Base-by-base conservation (phyloP, 768 basidiomycete species). In the Infundibulicybe gibba region DNA sequence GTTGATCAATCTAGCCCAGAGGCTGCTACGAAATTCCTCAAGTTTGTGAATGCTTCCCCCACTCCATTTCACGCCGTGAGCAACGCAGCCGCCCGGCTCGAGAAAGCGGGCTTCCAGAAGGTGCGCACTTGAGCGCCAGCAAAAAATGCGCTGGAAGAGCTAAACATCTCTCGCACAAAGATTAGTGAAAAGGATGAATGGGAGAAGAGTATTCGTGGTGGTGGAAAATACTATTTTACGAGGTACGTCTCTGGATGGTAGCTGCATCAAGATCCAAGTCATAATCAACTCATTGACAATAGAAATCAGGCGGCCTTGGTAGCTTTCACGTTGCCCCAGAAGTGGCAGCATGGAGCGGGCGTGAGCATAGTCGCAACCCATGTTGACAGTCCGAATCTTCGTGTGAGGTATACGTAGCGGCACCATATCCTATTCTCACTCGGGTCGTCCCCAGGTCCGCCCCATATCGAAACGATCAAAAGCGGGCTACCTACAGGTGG, bases 21-120 rank as follows among this genome's bases (percentile, higher is more conserved):
- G 64, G 85, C 86, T 50, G 90, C 88, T 1, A 73, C 75, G 33
- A 77, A 76, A 43, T 85, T 95, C 61, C 68, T 94, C 57, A 71
- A 77, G 39, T 98, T 94, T 59, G 81, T 97, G 32, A 94, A 95
- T 49, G 83, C 85, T 2, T 90, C 89, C 0, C 97, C 97, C 0
- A 97, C 94, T 0, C 94, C 97, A 0, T 97, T 92, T 63, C 97
- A 99, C 58, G 97, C 94, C 0, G 85, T 97, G 1, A 69, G 77
- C 46, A 83, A 86, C 43, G 85, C 90, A 4, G 69, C 71, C 25
- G 40, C 64, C 19, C 72, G 81, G 37, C 68, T 94, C 3, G 90
- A 95, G 62, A 76, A 79, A 21, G 83, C 80, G 11, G 89, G 89
- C 11, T 93, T 91, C 61, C 70, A 64, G 53, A 89, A 85, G 75